phyloP scores from a whole-genome alignment of 2,329 filamentous ascomycete genomes.

The Hansfordia pulvinata region DNA sequence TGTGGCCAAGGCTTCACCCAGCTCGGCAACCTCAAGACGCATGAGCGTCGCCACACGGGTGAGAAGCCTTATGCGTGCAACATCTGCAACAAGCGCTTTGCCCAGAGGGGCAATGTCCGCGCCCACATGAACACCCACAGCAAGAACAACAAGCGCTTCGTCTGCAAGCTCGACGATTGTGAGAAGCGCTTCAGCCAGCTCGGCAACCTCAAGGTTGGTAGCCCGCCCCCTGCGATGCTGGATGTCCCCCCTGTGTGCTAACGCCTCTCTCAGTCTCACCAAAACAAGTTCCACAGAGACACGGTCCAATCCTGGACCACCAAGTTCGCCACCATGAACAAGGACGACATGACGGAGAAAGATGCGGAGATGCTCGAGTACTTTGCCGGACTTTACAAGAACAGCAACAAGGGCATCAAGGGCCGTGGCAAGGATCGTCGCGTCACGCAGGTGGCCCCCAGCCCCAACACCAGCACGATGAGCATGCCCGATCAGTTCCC shows the following conservation, averaged over 20 bases:
- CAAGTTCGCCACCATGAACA: conserved; percentile 52
- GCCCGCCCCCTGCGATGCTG: background rate
- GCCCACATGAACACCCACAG: conserved; percentile 74
- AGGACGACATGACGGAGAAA: conserved; percentile 48
- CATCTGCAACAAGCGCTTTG: conserved; percentile 69
- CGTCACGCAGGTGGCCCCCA: conserved; percentile 27
- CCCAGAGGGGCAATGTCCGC: conserved; percentile 73
- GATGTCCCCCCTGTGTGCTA: background rate
- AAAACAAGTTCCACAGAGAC: conserved; percentile 83
- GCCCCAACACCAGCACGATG: conserved; percentile 5
- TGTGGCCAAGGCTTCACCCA: conserved; percentile 81
- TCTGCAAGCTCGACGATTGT: conserved; percentile 72
- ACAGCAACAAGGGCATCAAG: conserved; percentile 97
- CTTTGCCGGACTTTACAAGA: conserved; percentile 83
- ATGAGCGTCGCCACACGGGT: conserved; percentile 76
- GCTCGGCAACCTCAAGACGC: conserved; percentile 83
- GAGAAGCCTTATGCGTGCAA: conserved; percentile 75
- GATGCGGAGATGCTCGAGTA: conserved; percentile 76
- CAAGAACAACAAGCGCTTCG: conserved; percentile 63
- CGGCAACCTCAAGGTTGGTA: conserved; percentile 73
- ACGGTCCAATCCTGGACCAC: conserved; percentile 56
- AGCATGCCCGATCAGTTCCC: conserved; percentile 1
- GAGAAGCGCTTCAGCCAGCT: conserved; percentile 80
- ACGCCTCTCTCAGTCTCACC: conserved; percentile 52
- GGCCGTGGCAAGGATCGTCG: conserved; percentile 78